Conservation (phyloP, 176 grass and related monocot species). For the Triticum timopheevii region DNA sequence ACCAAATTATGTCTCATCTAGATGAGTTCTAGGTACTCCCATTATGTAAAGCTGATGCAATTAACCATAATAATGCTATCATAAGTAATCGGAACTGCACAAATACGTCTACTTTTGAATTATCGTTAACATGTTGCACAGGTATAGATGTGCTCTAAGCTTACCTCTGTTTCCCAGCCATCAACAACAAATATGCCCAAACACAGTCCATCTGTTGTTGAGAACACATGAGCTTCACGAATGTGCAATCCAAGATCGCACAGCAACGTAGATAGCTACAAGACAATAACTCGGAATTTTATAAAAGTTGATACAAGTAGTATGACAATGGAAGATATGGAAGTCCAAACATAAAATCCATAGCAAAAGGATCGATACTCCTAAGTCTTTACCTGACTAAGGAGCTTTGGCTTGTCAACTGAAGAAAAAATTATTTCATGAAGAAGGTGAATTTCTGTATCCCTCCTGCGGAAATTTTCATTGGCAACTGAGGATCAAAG, state of each 20-base stretch:
- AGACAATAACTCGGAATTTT: constrained; percentile 18
- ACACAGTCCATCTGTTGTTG: constrained; percentile 85
- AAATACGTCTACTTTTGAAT: too few species aligned
- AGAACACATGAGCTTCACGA: constrained; percentile 95
- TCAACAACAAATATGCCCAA: constrained; percentile 92
- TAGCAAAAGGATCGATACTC: background rate
- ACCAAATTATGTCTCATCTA: too few species aligned
- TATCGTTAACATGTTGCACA: too few species aligned
- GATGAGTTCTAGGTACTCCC: too few species aligned
- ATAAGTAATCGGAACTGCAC: too few species aligned
- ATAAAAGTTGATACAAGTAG: background rate
- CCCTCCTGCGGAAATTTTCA: constrained; percentile 51
- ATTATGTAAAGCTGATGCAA: too few species aligned
- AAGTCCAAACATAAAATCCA: too few species aligned
- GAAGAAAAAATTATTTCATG: constrained; percentile 97
- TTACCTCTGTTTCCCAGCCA: constrained; percentile 82
- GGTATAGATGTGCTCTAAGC: background rate
- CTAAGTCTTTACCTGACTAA: constrained; percentile 48
- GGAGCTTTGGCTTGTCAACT: constrained; percentile 80
- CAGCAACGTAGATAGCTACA: constrained; percentile 69
- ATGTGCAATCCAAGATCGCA: constrained; percentile 78
- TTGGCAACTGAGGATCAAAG: background rate
- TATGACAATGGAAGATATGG: background rate
- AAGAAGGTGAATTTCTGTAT: constrained; percentile 35
- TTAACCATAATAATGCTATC: too few species aligned